Conservation (phyloP, 306 rosid species). For the Begonia fuchsioides region DNA sequence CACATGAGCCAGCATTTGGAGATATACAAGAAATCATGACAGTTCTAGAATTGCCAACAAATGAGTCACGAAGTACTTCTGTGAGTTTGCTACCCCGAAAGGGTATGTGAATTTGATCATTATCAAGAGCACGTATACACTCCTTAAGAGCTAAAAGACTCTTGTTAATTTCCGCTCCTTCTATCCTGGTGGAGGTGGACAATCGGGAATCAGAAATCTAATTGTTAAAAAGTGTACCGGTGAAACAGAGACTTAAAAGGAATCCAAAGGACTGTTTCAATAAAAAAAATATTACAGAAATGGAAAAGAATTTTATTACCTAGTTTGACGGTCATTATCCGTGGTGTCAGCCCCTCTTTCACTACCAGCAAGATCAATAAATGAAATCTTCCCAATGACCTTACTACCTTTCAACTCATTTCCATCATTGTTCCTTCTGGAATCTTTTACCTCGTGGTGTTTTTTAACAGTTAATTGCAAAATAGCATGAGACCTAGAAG, state of each 20-base stretch:
- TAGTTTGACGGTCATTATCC: slow-evolving; percentile 95
- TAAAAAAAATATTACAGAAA: neutral
- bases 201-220: too few species aligned
- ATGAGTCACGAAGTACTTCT: slow-evolving; percentile 98
- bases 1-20: slow-evolving; percentile 95
- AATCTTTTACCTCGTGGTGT: slow-evolving; percentile 68
- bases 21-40: slow-evolving; percentile 98
- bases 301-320: slow-evolving; percentile 23
- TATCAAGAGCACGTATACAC: slow-evolving; percentile 97
- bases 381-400: slow-evolving; percentile 92
- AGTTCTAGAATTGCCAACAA: slow-evolving; percentile 90
- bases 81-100: slow-evolving; percentile 99
- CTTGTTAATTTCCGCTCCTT: slow-evolving; percentile 95
- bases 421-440: slow-evolving; percentile 61
- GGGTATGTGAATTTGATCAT: slow-evolving; percentile 93
- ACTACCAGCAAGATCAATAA: slow-evolving; percentile 98
- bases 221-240: too few species aligned
- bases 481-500: slow-evolving; percentile 97
- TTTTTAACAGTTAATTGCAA: slow-evolving; percentile 80
- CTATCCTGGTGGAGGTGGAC: slow-evolving; percentile 48
- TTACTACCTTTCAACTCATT: slow-evolving; percentile 73
- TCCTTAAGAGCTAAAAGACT: slow-evolving; percentile 97
- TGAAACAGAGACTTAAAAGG: neutral
- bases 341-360: slow-evolving; percentile 99
- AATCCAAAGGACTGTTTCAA: neutral